phyloP scores from a whole-genome alignment of 176 grass and related monocot species.

The Carex littledalei region DNA sequence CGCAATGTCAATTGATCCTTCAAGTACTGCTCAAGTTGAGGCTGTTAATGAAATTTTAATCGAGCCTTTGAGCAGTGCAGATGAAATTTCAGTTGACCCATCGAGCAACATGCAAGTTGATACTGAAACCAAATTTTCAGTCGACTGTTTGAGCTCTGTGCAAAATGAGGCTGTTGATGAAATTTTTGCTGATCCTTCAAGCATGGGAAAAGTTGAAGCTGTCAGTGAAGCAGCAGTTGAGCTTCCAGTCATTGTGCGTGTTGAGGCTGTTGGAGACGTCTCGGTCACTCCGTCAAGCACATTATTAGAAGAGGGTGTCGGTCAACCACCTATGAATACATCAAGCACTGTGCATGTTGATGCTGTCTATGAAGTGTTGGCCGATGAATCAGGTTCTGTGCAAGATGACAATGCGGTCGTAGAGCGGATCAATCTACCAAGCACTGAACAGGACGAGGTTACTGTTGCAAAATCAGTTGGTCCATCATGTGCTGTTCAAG shows the following conservation, averaged over 20 bases:
- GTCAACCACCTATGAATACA: background rate
- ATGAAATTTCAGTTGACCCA: background rate
- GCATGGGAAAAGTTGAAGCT: background rate
- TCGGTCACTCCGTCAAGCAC: background rate
- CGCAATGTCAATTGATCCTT: constrained; percentile 6
- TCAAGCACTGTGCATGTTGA: background rate
- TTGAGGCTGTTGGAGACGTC: background rate
- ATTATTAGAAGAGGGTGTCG: background rate
- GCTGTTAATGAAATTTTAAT: background rate
- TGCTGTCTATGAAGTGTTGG: constrained; percentile 6
- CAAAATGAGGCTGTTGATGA: background rate
- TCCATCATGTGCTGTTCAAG: background rate
- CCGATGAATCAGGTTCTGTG: constrained; percentile 18
- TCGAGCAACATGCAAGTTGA: background rate
- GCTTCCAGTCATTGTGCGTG: background rate
- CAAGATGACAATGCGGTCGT: constrained; percentile 21
- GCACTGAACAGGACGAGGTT: background rate
- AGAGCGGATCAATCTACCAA: background rate
- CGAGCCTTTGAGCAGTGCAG: background rate
- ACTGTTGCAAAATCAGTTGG: background rate
- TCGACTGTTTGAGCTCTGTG: background rate
- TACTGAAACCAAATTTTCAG: background rate
- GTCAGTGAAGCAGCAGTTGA: background rate
- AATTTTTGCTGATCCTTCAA: background rate
- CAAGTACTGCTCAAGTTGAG: background rate